Conservation (phyloP, 371 early-diverging fungal genomes). For the Zancudomyces culisetae region DNA sequence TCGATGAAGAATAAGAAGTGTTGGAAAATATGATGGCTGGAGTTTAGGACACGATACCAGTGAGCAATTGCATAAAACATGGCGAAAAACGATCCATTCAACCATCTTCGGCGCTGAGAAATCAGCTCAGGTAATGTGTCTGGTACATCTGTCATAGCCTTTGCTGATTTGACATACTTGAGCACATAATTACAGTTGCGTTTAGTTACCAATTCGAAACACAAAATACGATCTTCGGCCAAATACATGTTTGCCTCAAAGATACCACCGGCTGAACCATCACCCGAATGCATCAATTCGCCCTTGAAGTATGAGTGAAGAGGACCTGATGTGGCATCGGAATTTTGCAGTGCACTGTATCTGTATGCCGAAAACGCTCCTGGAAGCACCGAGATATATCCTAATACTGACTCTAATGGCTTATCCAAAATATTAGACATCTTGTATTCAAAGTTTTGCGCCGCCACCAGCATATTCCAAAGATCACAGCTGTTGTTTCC, state of each 20-base stretch:
- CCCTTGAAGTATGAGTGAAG: constrained; percentile 83
- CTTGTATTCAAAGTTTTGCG: constrained; percentile 94
- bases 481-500: constrained; percentile 45
- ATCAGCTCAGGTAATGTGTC: constrained; percentile 67
- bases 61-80: constrained; percentile 64
- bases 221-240: constrained; percentile 76
- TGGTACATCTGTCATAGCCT: constrained; percentile 72
- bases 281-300: constrained; percentile 63
- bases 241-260: constrained; percentile 54
- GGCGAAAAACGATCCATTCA: constrained; percentile 91
- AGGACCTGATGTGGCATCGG: constrained; percentile 45
- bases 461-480: constrained; percentile 70
- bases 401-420: constrained; percentile 87
- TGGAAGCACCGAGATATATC: constrained; percentile 90
- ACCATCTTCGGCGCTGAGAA: constrained; percentile 82
- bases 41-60: constrained; percentile 52
- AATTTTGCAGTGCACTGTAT: constrained; percentile 64
- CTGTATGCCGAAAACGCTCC: constrained; percentile 96
- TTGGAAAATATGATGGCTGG: constrained; percentile 40
- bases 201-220: constrained; percentile 74
- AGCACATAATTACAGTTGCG: constrained; percentile 46
- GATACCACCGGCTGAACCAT: constrained; percentile 30
- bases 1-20: constrained; percentile 43
- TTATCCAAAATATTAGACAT: constrained; percentile 95
- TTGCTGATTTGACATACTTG: constrained; percentile 42